Evolutionary conservation across 495 filamentous ascomycete species (phyloP), one percentile per base, ranked within the genome.

Genomic region (Pseudomonodictys pantanalensis): DNA sequence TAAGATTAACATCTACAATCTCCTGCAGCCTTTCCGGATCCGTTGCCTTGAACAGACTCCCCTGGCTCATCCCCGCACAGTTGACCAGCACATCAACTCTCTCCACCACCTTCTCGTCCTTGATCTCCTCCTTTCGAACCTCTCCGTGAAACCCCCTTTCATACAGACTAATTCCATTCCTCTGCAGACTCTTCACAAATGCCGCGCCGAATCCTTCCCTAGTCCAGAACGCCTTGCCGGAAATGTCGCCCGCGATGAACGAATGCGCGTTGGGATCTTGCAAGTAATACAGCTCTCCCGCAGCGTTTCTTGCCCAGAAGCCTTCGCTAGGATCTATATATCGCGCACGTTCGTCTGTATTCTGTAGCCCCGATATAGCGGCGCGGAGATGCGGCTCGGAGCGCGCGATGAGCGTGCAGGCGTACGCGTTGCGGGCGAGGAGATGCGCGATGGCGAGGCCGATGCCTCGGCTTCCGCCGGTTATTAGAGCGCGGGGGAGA

Each of bases 61-160:
- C 75, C 25, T 86, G 82, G 1, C 84, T 77, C 12, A 89, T 73
- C 15, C 90, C 90, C 0, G 90, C 90, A 15, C 85, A 85, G 69
- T 92, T 92, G 57, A 92, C 75, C 4, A 92, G 81, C 45, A 90
- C 76, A 66, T 91, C 82, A 42, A 67, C 49, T 18, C 52, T 45
- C 43, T 25, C 44, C 7, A 12, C 38, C 11, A 17, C 44, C 2
- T 55, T 9, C 2, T 29, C 20, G 12, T 6, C 85, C 11, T 17
- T 2, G 38, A 23, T 25, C 30, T 39, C 38, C 56, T 52, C 39
- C 56, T 38, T 49, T 48, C 6, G n/a, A n/a, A n/a, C n/a, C n/a
- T n/a, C n/a, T n/a, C n/a, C n/a, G n/a, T n/a, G n/a, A n/a, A n/a
- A n/a, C n/a, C n/a, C n/a, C n/a, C n/a, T n/a, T n/a, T n/a, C n/a